These are phyloP conservation scores for Colletotrichum sp. DNA, from an alignment of 2,329 filamentous ascomycete species.

Conservation along the genomic window DNA sequence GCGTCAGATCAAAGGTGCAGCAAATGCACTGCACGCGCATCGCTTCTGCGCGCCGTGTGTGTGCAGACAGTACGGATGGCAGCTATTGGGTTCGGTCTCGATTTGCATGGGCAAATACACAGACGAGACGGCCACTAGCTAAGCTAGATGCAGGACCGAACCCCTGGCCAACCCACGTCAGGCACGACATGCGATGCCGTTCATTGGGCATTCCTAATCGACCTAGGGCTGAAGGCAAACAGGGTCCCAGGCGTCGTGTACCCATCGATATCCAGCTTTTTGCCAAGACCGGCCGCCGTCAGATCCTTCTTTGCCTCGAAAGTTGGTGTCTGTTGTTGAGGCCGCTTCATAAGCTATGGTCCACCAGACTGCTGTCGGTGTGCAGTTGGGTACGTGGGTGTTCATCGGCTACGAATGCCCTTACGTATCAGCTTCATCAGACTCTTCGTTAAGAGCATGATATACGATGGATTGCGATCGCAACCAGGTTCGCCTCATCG, in stretches of 20 bases:
- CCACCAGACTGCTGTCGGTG: neutral
- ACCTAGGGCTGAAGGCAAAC: constrained; percentile 12
- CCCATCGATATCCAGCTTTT: neutral
- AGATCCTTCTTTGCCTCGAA: neutral
- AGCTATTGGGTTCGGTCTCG: neutral
- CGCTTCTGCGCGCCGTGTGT: neutral
- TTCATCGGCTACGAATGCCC: neutral
- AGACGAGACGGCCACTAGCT: neutral
- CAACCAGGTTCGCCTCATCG: neutral
- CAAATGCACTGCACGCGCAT: neutral
- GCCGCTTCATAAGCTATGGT: neutral
- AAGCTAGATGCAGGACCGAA: neutral
- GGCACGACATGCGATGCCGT: neutral
- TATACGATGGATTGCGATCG: neutral
- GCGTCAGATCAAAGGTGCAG: neutral
- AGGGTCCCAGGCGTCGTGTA: neutral
- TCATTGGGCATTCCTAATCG: neutral
- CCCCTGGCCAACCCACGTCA: constrained; percentile 2
- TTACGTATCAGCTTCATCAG: constrained; percentile 9
- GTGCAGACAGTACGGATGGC: neutral
- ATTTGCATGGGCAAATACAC: neutral
- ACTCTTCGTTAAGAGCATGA: neutral
- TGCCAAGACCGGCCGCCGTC: neutral
- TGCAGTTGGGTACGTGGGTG: neutral
- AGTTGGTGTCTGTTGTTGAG: neutral